Conservation (phyloP, 139 green algal genomes). For the Edaphochlamys debaryana region DNA sequence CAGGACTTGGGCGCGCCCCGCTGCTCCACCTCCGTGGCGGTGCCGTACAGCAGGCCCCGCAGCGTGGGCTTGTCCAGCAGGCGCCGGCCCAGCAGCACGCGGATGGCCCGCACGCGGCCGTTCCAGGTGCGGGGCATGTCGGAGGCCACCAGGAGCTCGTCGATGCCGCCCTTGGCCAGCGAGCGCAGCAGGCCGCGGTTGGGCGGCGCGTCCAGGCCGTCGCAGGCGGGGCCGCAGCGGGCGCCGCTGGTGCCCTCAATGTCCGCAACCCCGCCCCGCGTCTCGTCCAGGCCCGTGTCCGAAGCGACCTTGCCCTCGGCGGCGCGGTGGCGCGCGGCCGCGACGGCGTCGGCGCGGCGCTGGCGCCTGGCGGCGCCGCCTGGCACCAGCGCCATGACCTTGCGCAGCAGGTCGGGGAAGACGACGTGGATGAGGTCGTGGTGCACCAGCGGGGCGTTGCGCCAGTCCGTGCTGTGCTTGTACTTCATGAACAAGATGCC, state of each 20-base stretch:
- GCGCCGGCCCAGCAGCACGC: neutral
- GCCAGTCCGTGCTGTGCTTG: constrained; percentile 23
- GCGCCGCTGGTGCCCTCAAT: neutral
- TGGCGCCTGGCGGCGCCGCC: neutral
- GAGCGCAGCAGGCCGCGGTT: constrained; percentile 11
- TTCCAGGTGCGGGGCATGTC: constrained; percentile 23
- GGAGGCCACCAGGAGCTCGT: neutral
- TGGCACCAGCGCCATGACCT: neutral
- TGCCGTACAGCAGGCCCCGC: neutral
- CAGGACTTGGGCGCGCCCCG: too few species aligned
- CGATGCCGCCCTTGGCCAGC: constrained; percentile 16
- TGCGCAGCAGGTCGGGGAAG: neutral
- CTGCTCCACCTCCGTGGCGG: neutral
- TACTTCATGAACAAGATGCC: constrained; percentile 26
- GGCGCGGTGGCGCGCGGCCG: neutral
- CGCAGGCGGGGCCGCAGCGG: neutral
- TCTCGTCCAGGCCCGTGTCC: neutral
- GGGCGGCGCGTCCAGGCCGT: neutral
- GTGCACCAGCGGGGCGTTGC: neutral
- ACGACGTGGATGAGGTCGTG: constrained; percentile 32
- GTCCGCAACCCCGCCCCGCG: neutral
- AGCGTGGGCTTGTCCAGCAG: constrained; percentile 32
- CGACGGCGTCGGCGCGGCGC: neutral
- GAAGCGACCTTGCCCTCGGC: neutral
- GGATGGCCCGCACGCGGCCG: constrained; percentile 11